Evolutionary conservation across 352 stramenopile genomes (phyloP), one percentile per base, ranked within the genome.

Genomic region (Pythium apleroticum): DNA sequence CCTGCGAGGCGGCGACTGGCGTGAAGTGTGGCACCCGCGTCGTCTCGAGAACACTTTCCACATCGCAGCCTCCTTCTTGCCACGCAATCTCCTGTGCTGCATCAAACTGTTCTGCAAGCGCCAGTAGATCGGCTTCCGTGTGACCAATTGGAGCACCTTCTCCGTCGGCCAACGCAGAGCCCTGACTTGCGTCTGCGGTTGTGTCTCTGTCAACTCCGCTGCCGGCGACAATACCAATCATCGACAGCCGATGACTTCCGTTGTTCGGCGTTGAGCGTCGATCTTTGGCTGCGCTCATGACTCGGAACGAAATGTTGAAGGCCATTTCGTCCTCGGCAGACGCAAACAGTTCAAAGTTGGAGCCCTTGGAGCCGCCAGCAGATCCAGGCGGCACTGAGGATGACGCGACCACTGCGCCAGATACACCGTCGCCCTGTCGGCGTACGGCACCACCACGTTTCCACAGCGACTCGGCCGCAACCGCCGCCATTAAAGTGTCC

Each of bases 381-480:
- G 39, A 25, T 52, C 14, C 39, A 31, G 43, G 43, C 10, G 35
- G 35, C 35, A 17, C 46, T 6, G 57, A 5, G 11, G 49, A 37
- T 24, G 61, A 46, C 5, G 43, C 0, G 10, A 52, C n/a, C 11
- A 17, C 27, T 2, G 27, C 31, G 4, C 30, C 39, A 1, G 50
- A 31, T 3, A 25, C 15, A 2, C 53, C 31, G 12, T 71, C 59
- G 22, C 60, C 59, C 7, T 41, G 60, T 1, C 60, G 55, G 0
- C 66, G 54, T n/a, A 63, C 62, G 6, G 30, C 64, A 12, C 58
- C 68, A 3, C 74, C 80, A 20, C 78, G 76, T 37, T 78, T 86
- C 81, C 81, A 91, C 50, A 91, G 81, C 0, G 68, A 69, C 22
- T 90, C 81, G 11, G 59, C 58, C n/a, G 56, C 8, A 11, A 57